Base-by-base conservation (phyloP, 106 monocot genomes). In the Phalaenopsis aphrodite region DNA sequence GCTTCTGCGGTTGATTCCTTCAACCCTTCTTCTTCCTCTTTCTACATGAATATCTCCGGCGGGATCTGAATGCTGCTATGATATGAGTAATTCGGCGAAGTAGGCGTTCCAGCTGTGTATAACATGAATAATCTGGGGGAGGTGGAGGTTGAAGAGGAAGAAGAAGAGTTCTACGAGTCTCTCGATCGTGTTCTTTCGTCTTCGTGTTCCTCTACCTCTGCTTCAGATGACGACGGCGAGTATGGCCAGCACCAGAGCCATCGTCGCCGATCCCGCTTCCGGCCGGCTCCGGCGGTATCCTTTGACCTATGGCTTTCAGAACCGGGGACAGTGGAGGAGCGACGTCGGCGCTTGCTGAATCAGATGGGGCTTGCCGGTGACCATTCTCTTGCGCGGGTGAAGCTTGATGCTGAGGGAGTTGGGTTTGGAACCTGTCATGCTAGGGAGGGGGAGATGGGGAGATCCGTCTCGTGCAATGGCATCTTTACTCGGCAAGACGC, bases 91-190 rank as follows among this genome's bases (percentile, higher is more conserved):
- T 8, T 61, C 69, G 38, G 42, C 38, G 52, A 67, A 79, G 81
- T 42, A 42, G 21, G 86, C 78, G 42, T 6, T 18, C 61, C n/a
- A 61, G 12, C 64, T 19, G 1, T 24, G 18, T 24, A 3, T 48
- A 66, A 79, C 37, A 75, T 75, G 76, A 76, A 75, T 17, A 49
- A 61, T 8, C 55, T 61, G 38, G 42, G 17, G 41, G 76, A 82
- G 81, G 52, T 24, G 21, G 86, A 82, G 42, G 19, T 4, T 21
- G 61, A 61, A 21, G 91, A 82, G 45, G 88, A 86, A 41, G 89
- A 93, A 18, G 91, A 91, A 56, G 85, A 88, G 81, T 89, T 88
- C 85, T 89, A 88, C 78, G 96, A 96, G 85, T 93, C 96, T 19
- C 77, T 96, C 65, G 96, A 96, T 75, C 87, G 88, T 57, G 91